Conservation (phyloP, 1,284 basidiomycete genomes). For the Ganoderma lucidum region DNA sequence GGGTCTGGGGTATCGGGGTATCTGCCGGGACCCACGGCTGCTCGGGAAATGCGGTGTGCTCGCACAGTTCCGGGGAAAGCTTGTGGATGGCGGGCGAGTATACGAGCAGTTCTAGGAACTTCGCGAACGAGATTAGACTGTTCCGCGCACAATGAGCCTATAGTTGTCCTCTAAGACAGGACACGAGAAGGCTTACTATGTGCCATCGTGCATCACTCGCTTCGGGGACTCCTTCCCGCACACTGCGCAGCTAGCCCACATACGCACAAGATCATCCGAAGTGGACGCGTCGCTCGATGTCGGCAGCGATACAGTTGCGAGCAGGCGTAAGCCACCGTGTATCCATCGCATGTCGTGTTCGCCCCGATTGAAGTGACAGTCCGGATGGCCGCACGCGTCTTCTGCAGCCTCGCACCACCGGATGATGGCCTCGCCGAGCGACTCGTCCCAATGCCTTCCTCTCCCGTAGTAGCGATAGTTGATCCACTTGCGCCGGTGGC, state of each 20-base stretch:
- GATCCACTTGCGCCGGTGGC: slow-evolving; percentile 53
- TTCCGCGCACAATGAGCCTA: slow-evolving; percentile 1
- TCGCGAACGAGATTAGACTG: slow-evolving; percentile 66
- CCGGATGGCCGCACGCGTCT: slow-evolving; percentile 49
- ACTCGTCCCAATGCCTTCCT: slow-evolving; percentile 43
- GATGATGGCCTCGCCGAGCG: slow-evolving; percentile 53
- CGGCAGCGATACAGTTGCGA: slow-evolving; percentile 40
- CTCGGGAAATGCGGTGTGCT: slow-evolving; percentile 56
- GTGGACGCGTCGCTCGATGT: slow-evolving; percentile 3
- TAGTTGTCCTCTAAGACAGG: background rate
- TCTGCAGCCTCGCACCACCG: slow-evolving; percentile 45
- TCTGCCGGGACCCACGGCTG: slow-evolving; percentile 41
- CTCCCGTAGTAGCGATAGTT: slow-evolving; percentile 58
- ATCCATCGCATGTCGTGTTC: slow-evolving; percentile 61
- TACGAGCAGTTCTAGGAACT: slow-evolving; percentile 70
- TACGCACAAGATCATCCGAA: slow-evolving; percentile 44
- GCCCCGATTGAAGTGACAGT: slow-evolving; percentile 48
- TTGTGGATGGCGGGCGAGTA: slow-evolving; percentile 60
- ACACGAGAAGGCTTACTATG: slow-evolving; percentile 54
- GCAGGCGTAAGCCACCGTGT: slow-evolving; percentile 57
- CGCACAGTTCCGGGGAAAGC: slow-evolving; percentile 54
- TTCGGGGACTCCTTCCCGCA: slow-evolving; percentile 54
- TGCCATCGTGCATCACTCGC: slow-evolving; percentile 58
- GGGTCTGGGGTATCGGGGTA: slow-evolving; percentile 45
- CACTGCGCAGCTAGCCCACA: slow-evolving; percentile 65